phyloP scores from a whole-genome alignment of 116 monocot species.

The Papilionanthe hybrid region DNA sequence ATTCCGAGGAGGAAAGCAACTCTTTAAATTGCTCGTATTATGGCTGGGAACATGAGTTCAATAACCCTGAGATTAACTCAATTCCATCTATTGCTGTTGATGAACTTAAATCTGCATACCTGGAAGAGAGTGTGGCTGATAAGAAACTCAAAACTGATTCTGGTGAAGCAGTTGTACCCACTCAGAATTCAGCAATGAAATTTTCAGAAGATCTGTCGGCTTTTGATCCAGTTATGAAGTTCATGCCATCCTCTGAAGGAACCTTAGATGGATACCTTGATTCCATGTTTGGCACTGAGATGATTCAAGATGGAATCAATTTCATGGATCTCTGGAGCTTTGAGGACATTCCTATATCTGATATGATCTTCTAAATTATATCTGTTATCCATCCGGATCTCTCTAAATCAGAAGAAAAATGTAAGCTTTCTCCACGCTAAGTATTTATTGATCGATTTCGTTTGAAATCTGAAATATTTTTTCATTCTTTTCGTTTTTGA shows the following conservation, averaged over 20 bases:
- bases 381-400: background rate
- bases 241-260: slow-evolving; percentile 20
- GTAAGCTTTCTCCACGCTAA: background rate
- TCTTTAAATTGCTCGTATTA: slow-evolving; percentile 14
- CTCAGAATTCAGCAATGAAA: slow-evolving; percentile 1
- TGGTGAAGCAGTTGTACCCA: background rate
- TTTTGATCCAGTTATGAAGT: slow-evolving; percentile 13
- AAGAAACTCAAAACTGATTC: slow-evolving; percentile 17
- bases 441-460: background rate
- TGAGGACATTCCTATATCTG: slow-evolving; percentile 9
- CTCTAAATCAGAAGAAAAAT: slow-evolving; percentile 1
- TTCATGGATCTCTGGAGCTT: slow-evolving; percentile 19
- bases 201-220: slow-evolving; percentile 8
- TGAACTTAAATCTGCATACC: slow-evolving; percentile 3
- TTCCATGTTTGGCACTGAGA: slow-evolving; percentile 7
- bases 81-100: slow-evolving; percentile 1
- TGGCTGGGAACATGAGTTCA: slow-evolving; percentile 15
- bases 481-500: no score
- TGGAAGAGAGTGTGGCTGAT: background rate
- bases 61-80: slow-evolving; percentile 14
- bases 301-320: slow-evolving; percentile 8
- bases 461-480: background rate
- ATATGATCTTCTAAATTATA: background rate
- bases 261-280: slow-evolving; percentile 11
- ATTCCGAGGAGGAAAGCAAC: slow-evolving; percentile 20